phyloP scores from a whole-genome alignment of 306 rosid species.

The Dryas octopetala region DNA sequence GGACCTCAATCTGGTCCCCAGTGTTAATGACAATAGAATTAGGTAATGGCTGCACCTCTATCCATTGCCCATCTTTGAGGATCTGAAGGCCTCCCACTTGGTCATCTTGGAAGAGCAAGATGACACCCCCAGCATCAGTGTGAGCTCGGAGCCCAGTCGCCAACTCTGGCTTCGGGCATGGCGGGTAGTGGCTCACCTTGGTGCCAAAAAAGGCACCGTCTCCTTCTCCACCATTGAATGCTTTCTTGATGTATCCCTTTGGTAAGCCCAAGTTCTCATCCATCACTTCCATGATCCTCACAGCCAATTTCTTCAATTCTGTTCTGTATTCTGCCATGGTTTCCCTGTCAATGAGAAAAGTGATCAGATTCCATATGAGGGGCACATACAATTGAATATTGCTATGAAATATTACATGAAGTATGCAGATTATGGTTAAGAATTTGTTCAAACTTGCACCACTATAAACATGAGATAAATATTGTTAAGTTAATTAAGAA shows the following conservation, averaged over 20 bases:
- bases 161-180: conserved; percentile 77
- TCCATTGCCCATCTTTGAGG: conserved; percentile 89
- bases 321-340: conserved; percentile 73
- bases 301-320: conserved; percentile 70
- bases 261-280: conserved; percentile 84
- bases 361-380: neutral
- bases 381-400: neutral
- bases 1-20: conserved; percentile 98
- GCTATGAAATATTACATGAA: neutral
- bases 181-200: conserved; percentile 97
- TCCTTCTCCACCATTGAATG: conserved; percentile 65
- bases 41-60: conserved; percentile 77
- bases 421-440: too few species aligned
- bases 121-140: conserved; percentile 96
- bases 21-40: conserved; percentile 91
- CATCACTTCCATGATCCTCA: conserved; percentile 74
- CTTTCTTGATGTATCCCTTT: conserved; percentile 67
- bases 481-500: too few species aligned
- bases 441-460: too few species aligned
- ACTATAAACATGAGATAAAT: too few species aligned
- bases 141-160: conserved; percentile 91
- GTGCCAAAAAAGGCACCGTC: conserved; percentile 85
- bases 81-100: conserved; percentile 88
- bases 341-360: conserved; percentile 50
- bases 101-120: conserved; percentile 91